Percentiles rank a stretch among this genome's conserved stretches.
Evolutionary conservation across 768 basidiomycete genomes (phyloP).

Genomic region (Trametes coccinea): DNA sequence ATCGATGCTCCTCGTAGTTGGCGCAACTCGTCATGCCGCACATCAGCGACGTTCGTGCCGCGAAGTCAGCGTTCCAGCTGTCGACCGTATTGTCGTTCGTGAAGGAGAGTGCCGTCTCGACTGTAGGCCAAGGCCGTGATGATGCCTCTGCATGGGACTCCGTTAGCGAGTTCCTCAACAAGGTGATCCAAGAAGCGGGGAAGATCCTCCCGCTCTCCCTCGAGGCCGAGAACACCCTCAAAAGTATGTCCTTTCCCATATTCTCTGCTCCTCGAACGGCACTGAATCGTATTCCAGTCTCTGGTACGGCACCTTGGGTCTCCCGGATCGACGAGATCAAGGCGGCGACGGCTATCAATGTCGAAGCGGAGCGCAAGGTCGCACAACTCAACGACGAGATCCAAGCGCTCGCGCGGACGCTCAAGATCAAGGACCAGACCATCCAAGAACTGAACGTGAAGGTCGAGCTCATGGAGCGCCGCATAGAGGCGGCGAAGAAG

Average conservation of each 20-base stretch:
- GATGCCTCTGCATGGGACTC: conserved; percentile 77
- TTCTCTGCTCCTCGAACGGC: conserved; percentile 2
- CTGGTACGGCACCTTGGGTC: conserved; percentile 83
- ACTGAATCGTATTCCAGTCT: conserved; percentile 43
- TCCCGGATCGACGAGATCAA: conserved; percentile 81
- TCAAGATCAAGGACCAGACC: conserved; percentile 86
- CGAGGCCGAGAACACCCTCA: conserved; percentile 76
- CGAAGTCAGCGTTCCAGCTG: conserved; percentile 79
- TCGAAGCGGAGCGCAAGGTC: conserved; percentile 90
- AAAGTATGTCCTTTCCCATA: conserved; percentile 52
- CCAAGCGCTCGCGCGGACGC: conserved; percentile 78
- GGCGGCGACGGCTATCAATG: conserved; percentile 77
- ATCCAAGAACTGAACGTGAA: conserved; percentile 90
- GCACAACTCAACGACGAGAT: conserved; percentile 86
- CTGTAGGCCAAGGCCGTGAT: conserved; percentile 64
- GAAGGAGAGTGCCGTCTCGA: conserved; percentile 70
- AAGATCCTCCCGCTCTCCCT: conserved; percentile 69
- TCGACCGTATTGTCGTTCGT: conserved; percentile 68
- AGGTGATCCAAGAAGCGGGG: conserved; percentile 70
- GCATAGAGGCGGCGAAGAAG: conserved; percentile 88
- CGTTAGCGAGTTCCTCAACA: conserved; percentile 65
- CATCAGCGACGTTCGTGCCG: conserved; percentile 73
- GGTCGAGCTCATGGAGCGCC: conserved; percentile 92
- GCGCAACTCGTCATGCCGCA: conserved; percentile 90
- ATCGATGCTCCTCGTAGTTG: conserved; percentile 47